Conservation (phyloP, 2,329 filamentous ascomycete species). For the Sarocladium oryzae region DNA sequence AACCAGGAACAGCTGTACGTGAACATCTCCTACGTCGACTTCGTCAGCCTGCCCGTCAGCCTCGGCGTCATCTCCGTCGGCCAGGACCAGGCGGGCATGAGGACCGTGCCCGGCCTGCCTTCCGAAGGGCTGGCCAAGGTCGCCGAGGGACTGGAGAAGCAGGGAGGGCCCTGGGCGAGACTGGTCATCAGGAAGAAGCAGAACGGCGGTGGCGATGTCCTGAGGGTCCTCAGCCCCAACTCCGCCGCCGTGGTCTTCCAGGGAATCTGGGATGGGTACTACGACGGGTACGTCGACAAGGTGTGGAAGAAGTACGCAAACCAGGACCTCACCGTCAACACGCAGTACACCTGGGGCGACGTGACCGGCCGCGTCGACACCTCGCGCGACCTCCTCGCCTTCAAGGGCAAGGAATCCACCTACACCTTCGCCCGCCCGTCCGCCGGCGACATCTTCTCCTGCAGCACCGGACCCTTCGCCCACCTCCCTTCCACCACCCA, state of each 20-base stretch:
- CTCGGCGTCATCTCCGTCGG: conserved; percentile 39
- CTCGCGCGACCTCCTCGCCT: conserved; percentile 33
- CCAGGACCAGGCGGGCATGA: conserved; percentile 31
- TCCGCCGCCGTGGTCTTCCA: conserved; percentile 37
- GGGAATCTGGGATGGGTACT: conserved; percentile 44
- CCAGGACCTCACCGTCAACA: conserved; percentile 43
- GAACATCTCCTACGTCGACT: conserved; percentile 72
- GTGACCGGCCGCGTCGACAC: conserved; percentile 35
- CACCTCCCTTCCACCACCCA: conserved; percentile 32
- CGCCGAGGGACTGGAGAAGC: conserved; percentile 36
- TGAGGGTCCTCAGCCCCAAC: conserved; percentile 50
- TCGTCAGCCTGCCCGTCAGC: conserved; percentile 59
- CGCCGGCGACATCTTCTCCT: conserved; percentile 44
- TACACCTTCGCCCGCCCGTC: conserved; percentile 42
- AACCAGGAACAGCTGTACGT: conserved; percentile 55
- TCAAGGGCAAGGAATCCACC: conserved; percentile 20
- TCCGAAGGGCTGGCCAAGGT: conserved; percentile 38
- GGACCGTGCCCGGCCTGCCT: conserved; percentile 43
- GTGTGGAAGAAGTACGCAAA: conserved; percentile 45
- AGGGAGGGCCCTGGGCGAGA: conserved; percentile 44
- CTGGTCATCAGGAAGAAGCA: conserved; percentile 39
- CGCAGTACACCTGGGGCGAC: conserved; percentile 45
- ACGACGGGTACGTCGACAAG: conserved; percentile 39
- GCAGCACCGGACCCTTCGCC: conserved; percentile 51
- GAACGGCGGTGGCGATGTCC: conserved; percentile 26